A percentile compares a stretch with the other conserved stretches of the same genome.
These are phyloP conservation scores for Stromatinia cepivora DNA, from an alignment of 2,329 filamentous ascomycete genomes.

Conservation along the genomic window DNA sequence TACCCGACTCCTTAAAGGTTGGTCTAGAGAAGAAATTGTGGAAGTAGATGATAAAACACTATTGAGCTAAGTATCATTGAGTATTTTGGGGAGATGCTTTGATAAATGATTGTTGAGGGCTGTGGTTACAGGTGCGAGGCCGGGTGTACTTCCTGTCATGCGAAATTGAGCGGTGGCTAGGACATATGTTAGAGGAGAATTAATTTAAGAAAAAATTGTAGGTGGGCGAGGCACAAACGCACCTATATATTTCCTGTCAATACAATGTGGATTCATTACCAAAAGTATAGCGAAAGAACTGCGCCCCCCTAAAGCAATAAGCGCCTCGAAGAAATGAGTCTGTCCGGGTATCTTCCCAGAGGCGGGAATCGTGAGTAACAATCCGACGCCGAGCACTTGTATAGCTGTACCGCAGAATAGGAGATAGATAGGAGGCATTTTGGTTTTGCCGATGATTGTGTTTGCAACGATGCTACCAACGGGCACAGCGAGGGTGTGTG, in stretches of 20 bases:
- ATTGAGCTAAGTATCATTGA: neutral
- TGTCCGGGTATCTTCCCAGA: too few species aligned
- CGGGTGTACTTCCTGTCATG: neutral
- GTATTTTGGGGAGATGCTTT: neutral
- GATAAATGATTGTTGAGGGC: neutral
- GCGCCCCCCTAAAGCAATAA: too few species aligned
- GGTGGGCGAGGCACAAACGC: too few species aligned
- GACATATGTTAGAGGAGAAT: neutral
- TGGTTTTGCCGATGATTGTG: neutral
- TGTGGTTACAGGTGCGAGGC: neutral
- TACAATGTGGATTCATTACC: too few species aligned
- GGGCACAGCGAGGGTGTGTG: neutral
- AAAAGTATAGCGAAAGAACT: too few species aligned
- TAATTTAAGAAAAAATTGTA: neutral
- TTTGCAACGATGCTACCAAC: constrained; percentile 8
- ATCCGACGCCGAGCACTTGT: too few species aligned
- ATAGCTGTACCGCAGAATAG: neutral
- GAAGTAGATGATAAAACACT: neutral
- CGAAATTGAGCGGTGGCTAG: neutral
- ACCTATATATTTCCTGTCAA: too few species aligned
- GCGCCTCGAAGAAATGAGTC: too few species aligned
- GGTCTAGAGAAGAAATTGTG: neutral
- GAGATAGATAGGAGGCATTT: neutral
- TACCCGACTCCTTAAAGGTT: neutral
- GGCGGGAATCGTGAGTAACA: too few species aligned